Evolutionary conservation across 257 asterid genomes (phyloP).

Genomic region (Plantago major): DNA sequence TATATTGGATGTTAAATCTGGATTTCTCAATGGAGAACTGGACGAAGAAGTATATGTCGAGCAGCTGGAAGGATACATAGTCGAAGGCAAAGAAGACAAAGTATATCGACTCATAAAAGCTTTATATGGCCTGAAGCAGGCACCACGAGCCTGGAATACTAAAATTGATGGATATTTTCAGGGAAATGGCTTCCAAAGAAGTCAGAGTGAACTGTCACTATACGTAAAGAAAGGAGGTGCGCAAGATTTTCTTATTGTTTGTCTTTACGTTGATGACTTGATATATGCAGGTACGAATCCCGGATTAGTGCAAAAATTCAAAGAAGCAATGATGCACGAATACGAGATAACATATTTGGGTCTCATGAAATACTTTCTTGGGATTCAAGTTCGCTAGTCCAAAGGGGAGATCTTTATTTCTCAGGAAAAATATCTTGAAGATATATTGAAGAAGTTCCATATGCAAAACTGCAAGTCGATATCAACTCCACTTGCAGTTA

Average conservation of each 20-base stretch:
- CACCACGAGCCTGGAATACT: neutral
- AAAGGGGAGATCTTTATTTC: too few relatives aligned
- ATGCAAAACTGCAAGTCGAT: slow-evolving; percentile 8
- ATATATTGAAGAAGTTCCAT: neutral
- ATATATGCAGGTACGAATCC: neutral
- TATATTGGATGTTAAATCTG: neutral
- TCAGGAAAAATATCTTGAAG: neutral
- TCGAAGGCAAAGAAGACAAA: neutral
- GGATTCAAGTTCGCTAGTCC: too few relatives aligned
- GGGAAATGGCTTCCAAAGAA: neutral
- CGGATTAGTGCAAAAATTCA: neutral
- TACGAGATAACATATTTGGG: too few relatives aligned
- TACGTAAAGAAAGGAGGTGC: neutral
- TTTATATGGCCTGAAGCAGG: neutral
- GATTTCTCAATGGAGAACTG: neutral
- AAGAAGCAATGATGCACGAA: too few relatives aligned
- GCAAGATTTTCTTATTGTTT: neutral
- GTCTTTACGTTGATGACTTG: neutral
- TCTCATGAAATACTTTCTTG: too few relatives aligned
- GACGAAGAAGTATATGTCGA: neutral
- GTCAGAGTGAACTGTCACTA: neutral
- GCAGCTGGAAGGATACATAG: neutral
- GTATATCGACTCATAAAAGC: neutral
- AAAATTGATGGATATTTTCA: neutral
- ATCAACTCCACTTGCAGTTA: too few relatives aligned